Conservation (phyloP, 306 rosid species). For the Mimosa bimucronata region DNA sequence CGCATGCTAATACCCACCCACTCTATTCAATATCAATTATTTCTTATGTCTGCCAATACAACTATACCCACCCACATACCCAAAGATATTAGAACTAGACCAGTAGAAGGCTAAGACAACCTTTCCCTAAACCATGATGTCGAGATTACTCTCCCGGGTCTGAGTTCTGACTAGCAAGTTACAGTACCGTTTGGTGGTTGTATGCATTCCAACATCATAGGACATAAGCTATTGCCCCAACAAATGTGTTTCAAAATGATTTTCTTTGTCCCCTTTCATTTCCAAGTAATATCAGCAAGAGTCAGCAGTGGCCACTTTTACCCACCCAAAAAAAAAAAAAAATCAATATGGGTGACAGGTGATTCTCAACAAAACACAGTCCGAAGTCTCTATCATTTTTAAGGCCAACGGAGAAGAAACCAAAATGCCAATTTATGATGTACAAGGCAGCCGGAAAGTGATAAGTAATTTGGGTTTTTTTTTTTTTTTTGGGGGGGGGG, state of each 20-base stretch:
- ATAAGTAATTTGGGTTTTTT: neutral
- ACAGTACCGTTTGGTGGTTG: neutral
- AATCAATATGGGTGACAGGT: constrained; percentile 20
- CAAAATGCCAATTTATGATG: constrained; percentile 32
- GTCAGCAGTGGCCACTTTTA: neutral
- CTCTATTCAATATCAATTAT: neutral
- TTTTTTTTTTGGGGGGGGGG: neutral
- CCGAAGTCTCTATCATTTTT: constrained; percentile 17
- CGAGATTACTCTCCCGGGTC: neutral
- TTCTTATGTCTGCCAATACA: neutral
- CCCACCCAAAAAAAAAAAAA: neutral
- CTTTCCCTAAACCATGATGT: neutral
- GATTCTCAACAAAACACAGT: constrained; percentile 27
- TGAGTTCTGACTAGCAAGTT: neutral
- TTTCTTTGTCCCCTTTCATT: neutral
- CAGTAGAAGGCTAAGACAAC: neutral
- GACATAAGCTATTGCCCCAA: neutral
- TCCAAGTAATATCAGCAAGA: constrained; percentile 3
- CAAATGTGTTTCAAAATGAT: neutral
- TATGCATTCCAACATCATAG: neutral
- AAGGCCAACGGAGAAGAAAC: constrained; percentile 7
- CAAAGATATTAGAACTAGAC: neutral
- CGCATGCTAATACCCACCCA: neutral
- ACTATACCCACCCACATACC: neutral
- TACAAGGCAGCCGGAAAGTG: neutral